These are phyloP conservation scores for Fusarium sarcochroum DNA, from an alignment of 2,329 filamentous ascomycete genomes.

Conservation along the genomic window DNA sequence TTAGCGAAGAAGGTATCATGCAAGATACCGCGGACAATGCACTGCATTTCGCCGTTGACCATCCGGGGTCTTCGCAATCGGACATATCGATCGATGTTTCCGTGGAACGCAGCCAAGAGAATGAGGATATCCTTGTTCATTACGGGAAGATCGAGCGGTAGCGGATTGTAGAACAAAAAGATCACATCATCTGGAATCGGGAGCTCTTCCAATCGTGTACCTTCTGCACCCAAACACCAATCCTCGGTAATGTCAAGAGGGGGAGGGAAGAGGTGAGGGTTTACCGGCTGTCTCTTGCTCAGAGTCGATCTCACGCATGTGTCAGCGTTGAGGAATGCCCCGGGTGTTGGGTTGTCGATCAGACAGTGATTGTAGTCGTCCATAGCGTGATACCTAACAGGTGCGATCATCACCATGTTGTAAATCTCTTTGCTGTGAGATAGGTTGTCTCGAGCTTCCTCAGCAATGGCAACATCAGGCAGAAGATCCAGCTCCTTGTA, in stretches of 20 bases:
- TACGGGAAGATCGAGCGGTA: constrained; percentile 55
- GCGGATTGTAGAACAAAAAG: constrained; percentile 35
- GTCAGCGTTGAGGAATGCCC: constrained; percentile 33
- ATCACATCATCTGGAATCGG: not conserved
- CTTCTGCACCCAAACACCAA: not conserved
- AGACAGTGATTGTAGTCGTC: constrained; percentile 52
- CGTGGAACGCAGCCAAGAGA: constrained; percentile 54
- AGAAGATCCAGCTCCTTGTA: constrained; percentile 55
- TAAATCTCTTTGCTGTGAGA: constrained; percentile 46
- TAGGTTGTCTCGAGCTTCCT: constrained; percentile 55
- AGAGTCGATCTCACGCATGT: constrained; percentile 11
- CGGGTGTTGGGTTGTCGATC: not conserved
- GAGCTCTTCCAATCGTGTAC: not conserved
- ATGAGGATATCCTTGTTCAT: constrained; percentile 57
- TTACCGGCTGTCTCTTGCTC: not conserved
- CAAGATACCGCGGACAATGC: constrained; percentile 15
- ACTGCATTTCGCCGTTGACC: constrained; percentile 1
- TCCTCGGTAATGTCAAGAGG: constrained; percentile 26
- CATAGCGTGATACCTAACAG: constrained; percentile 52
- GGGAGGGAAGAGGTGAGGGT: not conserved
- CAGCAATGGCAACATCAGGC: constrained; percentile 57
- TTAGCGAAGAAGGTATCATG: constrained; percentile 4
- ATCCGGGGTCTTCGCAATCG: constrained; percentile 51
- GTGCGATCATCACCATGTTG: constrained; percentile 49
- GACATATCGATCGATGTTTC: constrained; percentile 57